Evolutionary conservation across 2,329 filamentous ascomycete genomes (phyloP).

Genomic region (Aspergillus caelatus): DNA sequence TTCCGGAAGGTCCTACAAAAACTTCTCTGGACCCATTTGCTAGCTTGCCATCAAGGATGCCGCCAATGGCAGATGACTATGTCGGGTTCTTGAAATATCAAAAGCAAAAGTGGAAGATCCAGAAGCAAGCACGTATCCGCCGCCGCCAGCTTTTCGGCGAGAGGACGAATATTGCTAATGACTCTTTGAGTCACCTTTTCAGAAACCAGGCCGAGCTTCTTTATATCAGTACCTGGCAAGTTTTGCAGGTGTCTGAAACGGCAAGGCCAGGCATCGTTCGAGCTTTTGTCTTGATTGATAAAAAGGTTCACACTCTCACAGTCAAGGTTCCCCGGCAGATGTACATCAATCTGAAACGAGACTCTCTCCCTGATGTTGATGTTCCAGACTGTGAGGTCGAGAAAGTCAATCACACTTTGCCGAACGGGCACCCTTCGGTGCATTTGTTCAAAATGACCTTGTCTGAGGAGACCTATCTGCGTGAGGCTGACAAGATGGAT

Average conservation of each 20-base stretch:
- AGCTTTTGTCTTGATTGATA: slow-evolving; percentile 90
- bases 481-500: slow-evolving; percentile 79
- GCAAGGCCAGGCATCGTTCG: slow-evolving; percentile 83
- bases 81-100: slow-evolving; percentile 87
- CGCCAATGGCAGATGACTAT: slow-evolving; percentile 83
- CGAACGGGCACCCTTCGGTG: slow-evolving; percentile 90
- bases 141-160: slow-evolving; percentile 93
- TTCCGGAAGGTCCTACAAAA: slow-evolving; percentile 63
- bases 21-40: slow-evolving; percentile 77
- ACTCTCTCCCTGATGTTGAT: slow-evolving; percentile 84
- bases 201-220: slow-evolving; percentile 88
- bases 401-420: slow-evolving; percentile 89
- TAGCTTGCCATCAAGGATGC: slow-evolving; percentile 79
- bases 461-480: slow-evolving; percentile 82
- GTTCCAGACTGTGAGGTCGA: slow-evolving; percentile 85
- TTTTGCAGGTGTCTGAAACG: slow-evolving; percentile 82
- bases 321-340: slow-evolving; percentile 86
- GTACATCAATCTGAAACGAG: slow-evolving; percentile 87
- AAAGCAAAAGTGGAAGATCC: slow-evolving; percentile 98
- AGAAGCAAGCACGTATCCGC: slow-evolving; percentile 83
- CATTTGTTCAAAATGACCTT: slow-evolving; percentile 95
- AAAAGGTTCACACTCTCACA: slow-evolving; percentile 85
- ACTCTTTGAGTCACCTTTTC: slow-evolving; percentile 73
- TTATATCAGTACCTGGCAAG: slow-evolving; percentile 92
- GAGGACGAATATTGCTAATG: slow-evolving; percentile 62